These are phyloP conservation scores for Xylaria sp. DNA, from an alignment of 2,329 filamentous ascomycete species.

Conservation along the genomic window DNA sequence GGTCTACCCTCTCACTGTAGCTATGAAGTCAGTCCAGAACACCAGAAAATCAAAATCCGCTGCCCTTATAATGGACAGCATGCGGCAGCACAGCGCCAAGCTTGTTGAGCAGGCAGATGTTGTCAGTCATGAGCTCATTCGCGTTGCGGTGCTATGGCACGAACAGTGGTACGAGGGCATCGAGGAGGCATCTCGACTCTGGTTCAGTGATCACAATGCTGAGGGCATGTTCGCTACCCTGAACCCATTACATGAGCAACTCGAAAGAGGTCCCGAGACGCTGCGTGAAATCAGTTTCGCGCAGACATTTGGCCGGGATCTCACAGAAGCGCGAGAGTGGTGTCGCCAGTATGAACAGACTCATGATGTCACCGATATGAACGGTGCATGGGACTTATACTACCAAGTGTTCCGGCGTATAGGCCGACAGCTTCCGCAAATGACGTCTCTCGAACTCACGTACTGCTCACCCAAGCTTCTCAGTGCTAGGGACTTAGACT, in stretches of 20 bases:
- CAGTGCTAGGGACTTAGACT: slow-evolving; percentile 82
- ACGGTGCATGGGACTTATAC: slow-evolving; percentile 98
- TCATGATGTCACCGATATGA: slow-evolving; percentile 92
- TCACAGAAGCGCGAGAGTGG: slow-evolving; percentile 95
- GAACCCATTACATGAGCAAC: slow-evolving; percentile 87
- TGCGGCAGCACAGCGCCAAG: slow-evolving; percentile 92
- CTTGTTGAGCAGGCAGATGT: slow-evolving; percentile 95
- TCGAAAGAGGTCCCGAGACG: slow-evolving; percentile 92
- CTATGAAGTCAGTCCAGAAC: slow-evolving; percentile 91
- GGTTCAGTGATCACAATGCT: slow-evolving; percentile 97
- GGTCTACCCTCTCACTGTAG: slow-evolving; percentile 96
- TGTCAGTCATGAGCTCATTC: slow-evolving; percentile 95
- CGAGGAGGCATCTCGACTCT: slow-evolving; percentile 94
- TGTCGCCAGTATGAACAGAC: slow-evolving; percentile 90
- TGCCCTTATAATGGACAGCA: slow-evolving; percentile 94
- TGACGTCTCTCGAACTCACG: slow-evolving; percentile 91
- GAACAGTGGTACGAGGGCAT: slow-evolving; percentile 99
- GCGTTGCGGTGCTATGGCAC: slow-evolving; percentile 97
- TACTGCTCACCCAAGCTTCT: slow-evolving; percentile 97
- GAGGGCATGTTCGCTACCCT: slow-evolving; percentile 96
- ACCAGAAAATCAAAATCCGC: slow-evolving; percentile 87
- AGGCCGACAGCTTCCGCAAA: slow-evolving; percentile 88
- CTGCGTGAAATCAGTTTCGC: slow-evolving; percentile 96
- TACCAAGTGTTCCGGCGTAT: slow-evolving; percentile 99
- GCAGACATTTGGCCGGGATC: slow-evolving; percentile 94